These are phyloP conservation scores for Rubia occidens DNA, from an alignment of 305 asterid species.

Conservation along the genomic window DNA sequence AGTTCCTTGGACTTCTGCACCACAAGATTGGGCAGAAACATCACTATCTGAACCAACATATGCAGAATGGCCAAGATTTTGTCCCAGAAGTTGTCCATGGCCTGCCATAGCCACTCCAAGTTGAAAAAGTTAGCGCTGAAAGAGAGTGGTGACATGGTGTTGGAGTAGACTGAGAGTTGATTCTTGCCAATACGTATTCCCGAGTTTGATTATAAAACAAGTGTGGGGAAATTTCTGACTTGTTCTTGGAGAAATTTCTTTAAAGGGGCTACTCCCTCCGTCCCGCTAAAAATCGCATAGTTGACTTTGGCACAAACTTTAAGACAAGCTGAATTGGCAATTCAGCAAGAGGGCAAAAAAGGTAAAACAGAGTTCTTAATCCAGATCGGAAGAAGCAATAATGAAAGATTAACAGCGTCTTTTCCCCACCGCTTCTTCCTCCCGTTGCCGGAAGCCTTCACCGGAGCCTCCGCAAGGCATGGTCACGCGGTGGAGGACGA, in stretches of 20 bases:
- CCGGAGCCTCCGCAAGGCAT: conserved; percentile 36
- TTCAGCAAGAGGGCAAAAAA: too few species aligned
- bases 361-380: too few species aligned
- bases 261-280: background rate
- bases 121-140: background rate
- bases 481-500: conserved; percentile 53
- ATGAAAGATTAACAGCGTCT: conserved; percentile 62
- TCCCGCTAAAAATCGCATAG: too few species aligned
- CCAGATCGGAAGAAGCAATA: conserved; percentile 63
- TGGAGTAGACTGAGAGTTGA: background rate
- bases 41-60: too few species aligned
- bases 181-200: too few species aligned
- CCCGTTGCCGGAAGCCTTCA: conserved; percentile 23
- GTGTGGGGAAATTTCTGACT: too few species aligned
- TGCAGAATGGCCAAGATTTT: too few species aligned
- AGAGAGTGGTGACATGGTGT: background rate
- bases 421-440: conserved; percentile 72
- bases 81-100: background rate
- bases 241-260: too few species aligned
- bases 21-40: background rate
- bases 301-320: too few species aligned
- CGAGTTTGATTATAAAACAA: too few species aligned
- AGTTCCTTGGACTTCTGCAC: background rate
- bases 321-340: too few species aligned
- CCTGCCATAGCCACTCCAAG: background rate